Base-by-base conservation (phyloP, 2,329 filamentous ascomycete species). In the Xylaria sp. region DNA sequence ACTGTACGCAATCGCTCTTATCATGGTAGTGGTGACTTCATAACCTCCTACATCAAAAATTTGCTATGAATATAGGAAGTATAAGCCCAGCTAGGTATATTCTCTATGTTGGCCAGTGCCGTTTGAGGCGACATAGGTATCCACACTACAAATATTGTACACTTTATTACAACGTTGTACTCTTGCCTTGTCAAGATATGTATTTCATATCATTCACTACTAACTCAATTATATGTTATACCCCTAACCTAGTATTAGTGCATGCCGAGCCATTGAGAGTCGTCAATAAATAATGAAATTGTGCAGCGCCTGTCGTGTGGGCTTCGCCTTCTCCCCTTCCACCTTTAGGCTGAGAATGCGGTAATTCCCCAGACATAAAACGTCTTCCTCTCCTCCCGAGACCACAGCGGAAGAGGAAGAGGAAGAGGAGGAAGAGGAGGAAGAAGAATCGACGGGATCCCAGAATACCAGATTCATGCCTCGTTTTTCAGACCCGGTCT, bases 301-400 rank as follows among this genome's bases (percentile, higher is more conserved):
- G 45, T 57, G 64, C 11, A 80, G 61, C 2, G 73, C 79, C 11
- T 39, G 50, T 7, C 55, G 65, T 4, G 80, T 74, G 4, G 74
- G 67, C 50, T 73, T 77, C n/a, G 69, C 65, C 44, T 60, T 61
- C 10, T 74, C 67, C n/a, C 80, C 78, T 64, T 81, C 80, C 1
- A 80, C 70, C 66, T 79, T 80, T 55, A 80, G 73, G 6, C 27
- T 70, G 4, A 71, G 64, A 27, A 81, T 67, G 44, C 74, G 74
- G 33, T 57, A 65, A 7, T 63, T 29, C 0, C 69, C 71, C 3
- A 73, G 39, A 38, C 67, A 70, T 15, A 71, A 56, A 33, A 17
- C 51, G 4, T 49, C 61, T 5, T 7, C 13, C 2, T 50, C 55
- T 10, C 22, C 53, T 5, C 29, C 6, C 9, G 61, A 22, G 62